A percentile compares a stretch with the other conserved stretches of the same genome.
Conservation (phyloP, 495 filamentous ascomycete genomes). For the Talaromyces adpressus region DNA sequence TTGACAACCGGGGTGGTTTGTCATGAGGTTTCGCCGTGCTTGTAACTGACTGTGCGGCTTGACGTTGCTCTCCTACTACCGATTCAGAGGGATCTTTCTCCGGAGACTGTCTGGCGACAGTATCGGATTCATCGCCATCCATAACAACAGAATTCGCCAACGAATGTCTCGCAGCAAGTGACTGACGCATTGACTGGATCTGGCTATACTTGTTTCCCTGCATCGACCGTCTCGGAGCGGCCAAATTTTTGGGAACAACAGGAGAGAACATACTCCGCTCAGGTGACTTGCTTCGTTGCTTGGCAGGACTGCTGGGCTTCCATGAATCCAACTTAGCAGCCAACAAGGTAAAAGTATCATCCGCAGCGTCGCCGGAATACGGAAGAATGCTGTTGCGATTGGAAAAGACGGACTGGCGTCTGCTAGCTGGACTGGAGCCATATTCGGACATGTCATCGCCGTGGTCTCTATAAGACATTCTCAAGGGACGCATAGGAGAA, state of each 20-base stretch:
- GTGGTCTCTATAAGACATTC: constrained; percentile 10
- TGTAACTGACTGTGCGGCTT: neutral
- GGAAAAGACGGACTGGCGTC: constrained; percentile 20
- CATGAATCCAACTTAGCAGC: constrained; percentile 53
- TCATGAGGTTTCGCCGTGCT: neutral
- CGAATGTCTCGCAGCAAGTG: constrained; percentile 9
- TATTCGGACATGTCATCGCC: constrained; percentile 46
- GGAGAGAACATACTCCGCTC: constrained; percentile 40
- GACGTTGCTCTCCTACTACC: neutral
- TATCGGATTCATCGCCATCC: constrained; percentile 8
- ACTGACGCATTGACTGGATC: constrained; percentile 7
- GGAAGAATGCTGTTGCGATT: constrained; percentile 11
- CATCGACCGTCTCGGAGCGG: constrained; percentile 3
- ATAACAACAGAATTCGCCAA: constrained; percentile 13
- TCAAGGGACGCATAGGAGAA: constrained; percentile 3
- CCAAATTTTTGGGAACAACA: constrained; percentile 11
- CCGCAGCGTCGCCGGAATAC: neutral
- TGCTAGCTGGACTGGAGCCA: constrained; percentile 26
- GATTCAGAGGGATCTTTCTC: neutral
- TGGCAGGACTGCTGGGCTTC: constrained; percentile 45
- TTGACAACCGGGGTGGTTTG: neutral
- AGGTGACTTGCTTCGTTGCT: constrained; percentile 28
- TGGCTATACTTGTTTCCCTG: constrained; percentile 1
- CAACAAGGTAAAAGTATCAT: constrained; percentile 54
- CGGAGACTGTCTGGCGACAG: neutral